Evolutionary conservation across 1,284 basidiomycete genomes (phyloP).

Genomic region (Ceratobasidium sp.): DNA sequence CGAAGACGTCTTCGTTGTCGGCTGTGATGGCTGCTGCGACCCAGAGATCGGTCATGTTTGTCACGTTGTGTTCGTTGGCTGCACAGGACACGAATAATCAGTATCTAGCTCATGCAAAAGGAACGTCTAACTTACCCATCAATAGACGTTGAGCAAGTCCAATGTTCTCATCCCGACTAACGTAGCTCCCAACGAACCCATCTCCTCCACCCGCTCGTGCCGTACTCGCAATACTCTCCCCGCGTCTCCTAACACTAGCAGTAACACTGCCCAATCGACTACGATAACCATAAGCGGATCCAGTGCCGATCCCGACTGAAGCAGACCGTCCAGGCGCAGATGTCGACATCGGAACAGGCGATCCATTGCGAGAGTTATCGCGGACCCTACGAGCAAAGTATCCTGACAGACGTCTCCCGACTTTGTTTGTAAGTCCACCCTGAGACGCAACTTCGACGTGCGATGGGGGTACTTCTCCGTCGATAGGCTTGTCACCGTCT

Average conservation of each 20-base stretch:
- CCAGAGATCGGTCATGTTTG: slow-evolving; percentile 92
- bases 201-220: slow-evolving; percentile 56
- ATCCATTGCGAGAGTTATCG: slow-evolving; percentile 58
- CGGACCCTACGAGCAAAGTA: slow-evolving; percentile 67
- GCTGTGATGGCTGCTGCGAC: slow-evolving; percentile 92
- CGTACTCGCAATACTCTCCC: slow-evolving; percentile 64
- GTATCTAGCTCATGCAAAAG: slow-evolving; percentile 10
- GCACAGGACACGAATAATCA: slow-evolving; percentile 47
- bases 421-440: slow-evolving; percentile 57
- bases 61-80: slow-evolving; percentile 91
- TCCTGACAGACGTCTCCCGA: slow-evolving; percentile 70
- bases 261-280: slow-evolving; percentile 54
- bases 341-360: slow-evolving; percentile 50
- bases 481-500: slow-evolving; percentile 56
- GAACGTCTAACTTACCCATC: slow-evolving; percentile 62
- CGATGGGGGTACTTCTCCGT: slow-evolving; percentile 44
- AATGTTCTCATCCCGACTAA: slow-evolving; percentile 51
- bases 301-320: slow-evolving; percentile 69
- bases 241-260: slow-evolving; percentile 61
- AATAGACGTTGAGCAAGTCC: slow-evolving; percentile 92
- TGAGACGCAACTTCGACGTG: slow-evolving; percentile 38
- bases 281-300: slow-evolving; percentile 84
- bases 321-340: slow-evolving; percentile 25
- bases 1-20: slow-evolving; percentile 68
- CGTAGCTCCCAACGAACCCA: slow-evolving; percentile 50